phyloP scores from a whole-genome alignment of 192 early-diverging fungal genomes.

The Rhizophagus sp. region DNA sequence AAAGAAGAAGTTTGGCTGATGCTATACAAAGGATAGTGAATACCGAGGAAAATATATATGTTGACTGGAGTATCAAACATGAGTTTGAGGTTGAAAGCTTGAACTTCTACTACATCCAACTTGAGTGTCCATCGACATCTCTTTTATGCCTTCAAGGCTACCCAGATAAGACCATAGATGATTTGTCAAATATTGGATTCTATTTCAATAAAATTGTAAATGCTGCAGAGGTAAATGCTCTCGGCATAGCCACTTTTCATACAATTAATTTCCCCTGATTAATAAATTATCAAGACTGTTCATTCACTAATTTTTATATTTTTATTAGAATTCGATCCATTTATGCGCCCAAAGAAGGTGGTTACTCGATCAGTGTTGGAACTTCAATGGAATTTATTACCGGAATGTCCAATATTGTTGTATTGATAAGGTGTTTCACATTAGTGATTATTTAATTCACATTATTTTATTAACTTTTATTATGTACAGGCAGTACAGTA shows the following conservation, averaged over 20 bases:
- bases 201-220: not conserved
- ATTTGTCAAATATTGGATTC: not conserved
- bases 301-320: not conserved
- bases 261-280: not conserved
- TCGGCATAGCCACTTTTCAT: conserved; percentile 14
- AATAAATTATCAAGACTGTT: not conserved
- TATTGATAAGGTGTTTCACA: not conserved
- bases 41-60: not conserved
- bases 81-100: not conserved
- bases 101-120: not conserved
- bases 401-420: not conserved
- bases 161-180: not conserved
- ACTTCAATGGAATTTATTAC: conserved; percentile 17
- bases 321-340: not conserved
- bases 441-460: not conserved
- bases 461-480: not conserved
- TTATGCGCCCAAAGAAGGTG: too few species aligned
- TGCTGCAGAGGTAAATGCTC: not conserved
- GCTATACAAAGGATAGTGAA: not conserved
- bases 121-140: too few species aligned
- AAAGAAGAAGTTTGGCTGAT: not conserved
- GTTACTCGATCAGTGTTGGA: too few species aligned
- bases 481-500: too few species aligned
- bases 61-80: not conserved
- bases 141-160: not conserved